phyloP scores from a whole-genome alignment of 441 rosid genomes.

The Capsella rubella region DNA sequence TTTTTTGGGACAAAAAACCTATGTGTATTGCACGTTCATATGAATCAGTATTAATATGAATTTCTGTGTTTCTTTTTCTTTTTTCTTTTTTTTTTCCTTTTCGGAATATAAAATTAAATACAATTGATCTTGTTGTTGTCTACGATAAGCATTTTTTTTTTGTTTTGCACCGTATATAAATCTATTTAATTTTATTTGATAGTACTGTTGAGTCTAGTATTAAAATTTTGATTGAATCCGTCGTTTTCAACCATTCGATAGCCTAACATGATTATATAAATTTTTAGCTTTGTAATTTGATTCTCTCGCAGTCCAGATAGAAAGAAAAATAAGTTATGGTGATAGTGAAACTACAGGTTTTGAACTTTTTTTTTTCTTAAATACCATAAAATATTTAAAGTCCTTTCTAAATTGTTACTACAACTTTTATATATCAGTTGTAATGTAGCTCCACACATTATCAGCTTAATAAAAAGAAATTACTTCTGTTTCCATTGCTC shows the following conservation, averaged over 20 bases:
- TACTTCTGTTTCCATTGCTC: background rate
- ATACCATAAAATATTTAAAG: background rate
- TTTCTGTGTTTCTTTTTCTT: background rate
- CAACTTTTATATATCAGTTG: background rate
- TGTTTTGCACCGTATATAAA: background rate
- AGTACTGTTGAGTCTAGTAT: conserved; percentile 8
- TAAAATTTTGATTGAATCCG: conserved; percentile 4
- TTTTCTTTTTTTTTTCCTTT: background rate
- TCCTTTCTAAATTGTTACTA: background rate
- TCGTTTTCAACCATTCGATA: conserved; percentile 20
- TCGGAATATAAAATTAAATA: conserved; percentile 31
- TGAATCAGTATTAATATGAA: conserved; percentile 1
- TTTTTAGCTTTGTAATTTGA: conserved; percentile 23
- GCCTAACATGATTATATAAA: background rate
- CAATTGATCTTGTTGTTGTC: conserved; percentile 6
- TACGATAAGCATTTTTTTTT: conserved; percentile 3
- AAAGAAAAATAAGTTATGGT: background rate
- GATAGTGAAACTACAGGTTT: background rate
- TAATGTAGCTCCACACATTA: background rate
- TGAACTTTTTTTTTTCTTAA: background rate
- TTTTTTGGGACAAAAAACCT: background rate
- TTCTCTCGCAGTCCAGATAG: background rate
- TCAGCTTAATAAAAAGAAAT: background rate
- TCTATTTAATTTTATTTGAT: conserved; percentile 5
- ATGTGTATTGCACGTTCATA: conserved; percentile 45